phyloP scores from a whole-genome alignment of 441 rosid genomes.

The Daphne laureola region DNA sequence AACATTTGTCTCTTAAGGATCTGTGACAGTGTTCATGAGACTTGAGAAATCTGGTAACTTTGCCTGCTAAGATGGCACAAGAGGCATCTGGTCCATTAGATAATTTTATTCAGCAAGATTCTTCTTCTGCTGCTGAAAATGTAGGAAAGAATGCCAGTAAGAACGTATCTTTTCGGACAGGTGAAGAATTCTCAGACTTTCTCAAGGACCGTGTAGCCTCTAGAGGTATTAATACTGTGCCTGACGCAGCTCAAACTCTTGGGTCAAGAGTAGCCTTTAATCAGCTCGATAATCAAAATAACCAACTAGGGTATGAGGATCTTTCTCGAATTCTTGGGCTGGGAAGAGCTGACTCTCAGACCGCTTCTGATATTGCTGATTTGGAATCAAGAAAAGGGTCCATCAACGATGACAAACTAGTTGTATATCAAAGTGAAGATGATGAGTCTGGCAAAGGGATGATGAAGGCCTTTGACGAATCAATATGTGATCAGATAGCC shows the following conservation, averaged over 20 bases:
- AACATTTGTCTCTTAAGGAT: constrained; percentile 15
- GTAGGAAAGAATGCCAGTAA: constrained; percentile 29
- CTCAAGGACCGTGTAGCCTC: constrained; percentile 34
- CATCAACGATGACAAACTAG: constrained; percentile 24
- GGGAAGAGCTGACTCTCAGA: constrained; percentile 42
- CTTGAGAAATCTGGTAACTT: constrained; percentile 13
- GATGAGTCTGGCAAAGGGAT: constrained; percentile 24
- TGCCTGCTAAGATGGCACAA: constrained; percentile 22
- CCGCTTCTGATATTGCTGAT: constrained; percentile 42
- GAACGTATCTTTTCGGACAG: constrained; percentile 48
- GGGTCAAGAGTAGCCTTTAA: constrained; percentile 19
- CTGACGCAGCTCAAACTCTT: constrained; percentile 18
- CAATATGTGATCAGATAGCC: constrained; percentile 27
- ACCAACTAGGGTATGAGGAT: constrained; percentile 33
- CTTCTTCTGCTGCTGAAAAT: constrained; percentile 17
- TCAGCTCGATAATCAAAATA: constrained; percentile 27
- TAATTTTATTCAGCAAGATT: constrained; percentile 29
- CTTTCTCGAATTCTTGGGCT: constrained; percentile 43
- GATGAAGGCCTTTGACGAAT: constrained; percentile 39
- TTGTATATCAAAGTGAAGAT: constrained; percentile 28
- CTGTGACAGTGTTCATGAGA: constrained; percentile 16
- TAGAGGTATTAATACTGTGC: constrained; percentile 22
- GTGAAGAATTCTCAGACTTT: constrained; percentile 73
- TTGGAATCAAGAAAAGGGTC: constrained; percentile 34
- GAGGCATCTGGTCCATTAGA: constrained; percentile 28